A percentile compares a stretch with the other conserved stretches of the same genome.
These are phyloP conservation scores for Wickerhamiella infanticola DNA, from an alignment of 1,139 yeast genomes.

Conservation along the genomic window DNA sequence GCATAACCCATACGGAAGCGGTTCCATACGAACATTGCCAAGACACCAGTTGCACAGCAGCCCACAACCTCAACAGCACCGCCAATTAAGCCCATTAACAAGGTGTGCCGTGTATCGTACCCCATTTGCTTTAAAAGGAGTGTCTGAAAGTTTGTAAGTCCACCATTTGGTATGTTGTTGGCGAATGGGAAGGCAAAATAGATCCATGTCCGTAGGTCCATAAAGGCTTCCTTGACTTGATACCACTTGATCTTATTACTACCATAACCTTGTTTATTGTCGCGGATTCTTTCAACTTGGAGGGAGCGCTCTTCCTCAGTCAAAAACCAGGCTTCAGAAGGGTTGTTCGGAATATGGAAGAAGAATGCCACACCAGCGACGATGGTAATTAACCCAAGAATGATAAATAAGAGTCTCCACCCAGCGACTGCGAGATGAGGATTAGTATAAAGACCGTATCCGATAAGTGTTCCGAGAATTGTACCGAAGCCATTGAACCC, in stretches of 20 bases:
- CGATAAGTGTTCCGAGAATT: slow-evolving; percentile 14
- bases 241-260: slow-evolving; percentile 35
- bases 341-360: slow-evolving; percentile 34
- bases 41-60: neutral
- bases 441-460: slow-evolving; percentile 13
- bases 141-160: slow-evolving; percentile 31
- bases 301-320: slow-evolving; percentile 35
- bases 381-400: slow-evolving; percentile 33
- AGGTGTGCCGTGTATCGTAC: slow-evolving; percentile 25
- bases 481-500: slow-evolving; percentile 15
- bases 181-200: slow-evolving; percentile 26
- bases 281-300: slow-evolving; percentile 35
- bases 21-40: neutral
- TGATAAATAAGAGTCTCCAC: slow-evolving; percentile 35
- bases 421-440: slow-evolving; percentile 15
- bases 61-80: slow-evolving; percentile 20
- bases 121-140: slow-evolving; percentile 27
- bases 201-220: slow-evolving; percentile 34
- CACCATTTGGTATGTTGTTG: slow-evolving; percentile 26
- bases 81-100: slow-evolving; percentile 28
- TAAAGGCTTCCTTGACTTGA: slow-evolving; percentile 33
- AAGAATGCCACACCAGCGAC: slow-evolving; percentile 30
- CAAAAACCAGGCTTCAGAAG: slow-evolving; percentile 33
- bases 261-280: slow-evolving; percentile 38
- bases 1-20: neutral